Conservation (phyloP, 176 grass and related monocot genomes). For the Phoenix dactylifera region DNA sequence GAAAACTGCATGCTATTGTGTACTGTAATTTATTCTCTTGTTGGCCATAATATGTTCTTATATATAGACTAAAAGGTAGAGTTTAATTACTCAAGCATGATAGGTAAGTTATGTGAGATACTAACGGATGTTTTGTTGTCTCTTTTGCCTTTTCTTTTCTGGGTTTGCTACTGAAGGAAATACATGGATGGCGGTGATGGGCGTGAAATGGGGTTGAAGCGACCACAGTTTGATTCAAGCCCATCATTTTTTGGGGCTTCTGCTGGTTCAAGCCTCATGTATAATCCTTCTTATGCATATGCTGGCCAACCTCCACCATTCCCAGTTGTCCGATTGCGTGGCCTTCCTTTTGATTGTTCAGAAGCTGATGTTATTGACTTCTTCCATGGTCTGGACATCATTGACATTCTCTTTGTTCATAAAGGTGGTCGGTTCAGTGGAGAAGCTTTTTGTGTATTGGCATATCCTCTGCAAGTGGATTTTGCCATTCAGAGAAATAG, state of each 20-base stretch:
- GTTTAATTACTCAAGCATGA: too few relatives aligned
- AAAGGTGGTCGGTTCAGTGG: conserved; percentile 36
- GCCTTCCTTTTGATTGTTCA: conserved; percentile 37
- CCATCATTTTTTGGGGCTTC: conserved; percentile 6
- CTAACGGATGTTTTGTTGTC: too few relatives aligned
- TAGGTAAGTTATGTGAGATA: too few relatives aligned
- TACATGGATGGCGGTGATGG: background rate
- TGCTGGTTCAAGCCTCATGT: background rate
- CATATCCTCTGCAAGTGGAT: conserved; percentile 33
- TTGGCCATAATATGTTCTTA: too few relatives aligned
- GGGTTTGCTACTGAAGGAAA: background rate
- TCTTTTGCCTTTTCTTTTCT: too few relatives aligned
- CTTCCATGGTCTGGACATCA: conserved; percentile 29
- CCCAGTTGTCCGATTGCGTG: conserved; percentile 33
- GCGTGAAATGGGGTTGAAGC: background rate
- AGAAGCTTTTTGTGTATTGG: conserved; percentile 30
- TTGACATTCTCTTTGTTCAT: conserved; percentile 39
- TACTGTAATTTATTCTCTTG: too few relatives aligned
- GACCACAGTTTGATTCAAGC: conserved; percentile 4
- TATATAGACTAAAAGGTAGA: too few relatives aligned
- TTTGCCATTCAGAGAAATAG: conserved; percentile 28
- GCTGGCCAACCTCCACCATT: conserved; percentile 21
- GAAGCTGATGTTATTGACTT: conserved; percentile 36
- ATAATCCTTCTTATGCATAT: conserved; percentile 18
- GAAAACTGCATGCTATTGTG: too few relatives aligned